Conservation (phyloP, 2,329 filamentous ascomycete genomes). For the Colletotrichum echinochloae region DNA sequence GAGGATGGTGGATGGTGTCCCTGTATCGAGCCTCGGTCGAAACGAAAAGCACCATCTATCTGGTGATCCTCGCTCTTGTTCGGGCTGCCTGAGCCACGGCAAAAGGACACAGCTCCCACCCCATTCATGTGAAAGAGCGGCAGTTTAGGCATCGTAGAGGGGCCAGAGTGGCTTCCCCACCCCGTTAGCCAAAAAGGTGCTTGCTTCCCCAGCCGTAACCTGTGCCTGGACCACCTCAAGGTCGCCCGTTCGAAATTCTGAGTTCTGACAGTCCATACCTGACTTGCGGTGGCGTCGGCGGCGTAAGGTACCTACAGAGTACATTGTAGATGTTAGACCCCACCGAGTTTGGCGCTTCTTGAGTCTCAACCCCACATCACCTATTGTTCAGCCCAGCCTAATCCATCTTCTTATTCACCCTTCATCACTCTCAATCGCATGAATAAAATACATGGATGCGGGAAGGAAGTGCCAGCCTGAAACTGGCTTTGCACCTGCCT, state of each 20-base stretch:
- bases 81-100: neutral
- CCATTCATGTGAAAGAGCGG: slow-evolving; percentile 11
- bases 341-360: slow-evolving; percentile 3
- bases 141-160: slow-evolving; percentile 4
- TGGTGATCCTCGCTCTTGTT: neutral
- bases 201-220: neutral
- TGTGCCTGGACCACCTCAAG: neutral
- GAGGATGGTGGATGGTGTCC: neutral
- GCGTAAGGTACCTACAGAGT: neutral
- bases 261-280: neutral
- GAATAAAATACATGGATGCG: neutral
- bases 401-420: neutral
- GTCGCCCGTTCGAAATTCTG: neutral
- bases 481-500: slow-evolving; percentile 14
- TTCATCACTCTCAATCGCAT: neutral
- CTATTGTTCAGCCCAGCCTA: neutral
- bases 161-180: slow-evolving; percentile 3
- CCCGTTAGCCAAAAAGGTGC: slow-evolving; percentile 2
- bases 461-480: slow-evolving; percentile 4
- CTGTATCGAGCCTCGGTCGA: slow-evolving; percentile 2
- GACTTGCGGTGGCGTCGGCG: neutral
- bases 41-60: neutral
- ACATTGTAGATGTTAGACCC: no score
- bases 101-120: neutral
- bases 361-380: slow-evolving; percentile 1